Base-by-base conservation (phyloP, 495 filamentous ascomycete species). In the Hypoxylon perforatum region DNA sequence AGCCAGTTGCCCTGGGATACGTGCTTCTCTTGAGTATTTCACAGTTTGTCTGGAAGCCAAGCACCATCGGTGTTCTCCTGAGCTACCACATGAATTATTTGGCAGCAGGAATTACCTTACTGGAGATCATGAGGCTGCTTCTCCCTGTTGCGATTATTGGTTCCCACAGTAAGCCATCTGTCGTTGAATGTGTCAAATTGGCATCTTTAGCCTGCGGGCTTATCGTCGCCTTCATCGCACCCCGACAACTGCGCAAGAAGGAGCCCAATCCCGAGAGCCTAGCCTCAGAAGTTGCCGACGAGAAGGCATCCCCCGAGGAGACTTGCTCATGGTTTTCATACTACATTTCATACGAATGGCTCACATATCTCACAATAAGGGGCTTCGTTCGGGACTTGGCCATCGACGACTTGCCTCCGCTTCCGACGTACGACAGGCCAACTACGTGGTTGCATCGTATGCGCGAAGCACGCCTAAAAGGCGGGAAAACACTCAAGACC, bases 261-360 rank as follows among this genome's bases (percentile, higher is more conserved):
- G 52, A 63, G 18, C 25, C 4, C 7, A 63, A 49, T 15, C 12
- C 49, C 4, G 61, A 63, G 19, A 56, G 36, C 19, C 19, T 28
- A 17, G 9, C 15, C 12, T 10, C 8, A 3, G 36, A 50, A 22
- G 46, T 21, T 10, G 36, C 28, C 14, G 23, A 45, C 2, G 61
- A 47, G 25, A 54, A 63, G 11, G 15, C 15, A 14, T 63, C 61
- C 45, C 90, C 68, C 90, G 92, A 22, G 87, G 87, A 81, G 83
- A 87, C 46, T 70, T 93, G 41, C 76, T 93, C 48, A 73, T 63
- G 67, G 11, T 76, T 77, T 50, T 78, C 76, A 4, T 78, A 76
- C 41, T 78, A 73, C 50, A 69, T 73, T 42, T 70, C 71, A 0
- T 78, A 78, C 48, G 76, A 70, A 35, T 78, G 74, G 74, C 66